Base-by-base conservation (phyloP, 176 grass and related monocot genomes). In the Carex cristatella region DNA sequence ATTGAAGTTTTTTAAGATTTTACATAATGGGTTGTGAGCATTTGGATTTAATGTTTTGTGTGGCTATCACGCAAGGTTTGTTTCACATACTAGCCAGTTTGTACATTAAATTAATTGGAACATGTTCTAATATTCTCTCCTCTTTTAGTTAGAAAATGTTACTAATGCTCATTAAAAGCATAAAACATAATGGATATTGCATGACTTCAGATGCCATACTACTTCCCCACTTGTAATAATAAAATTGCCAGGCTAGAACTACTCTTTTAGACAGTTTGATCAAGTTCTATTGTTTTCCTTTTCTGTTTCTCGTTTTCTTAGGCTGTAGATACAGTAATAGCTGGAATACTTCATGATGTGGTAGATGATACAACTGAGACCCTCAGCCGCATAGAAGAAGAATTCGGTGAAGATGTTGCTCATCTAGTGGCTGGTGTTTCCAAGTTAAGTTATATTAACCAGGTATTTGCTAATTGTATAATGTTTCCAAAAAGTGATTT, bases 371-470 rank as follows among this genome's bases (percentile, higher is more conserved):
- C 96, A 69, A 49, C 90, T 31, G 91, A 94, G 91, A 95, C 86
- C 38, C 85, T 98, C 42, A 93, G 90, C 74, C 92, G 79, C 40
- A 89, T 98, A 88, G 84, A 88, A 85, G 85, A 89, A 85, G 86
- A 94, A 85, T 98, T 98, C 90, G 96, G 90, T 65, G 83, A 89
- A 84, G 93, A 98, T 89, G 92, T 98, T 75, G 89, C 93, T 56
- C 70, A 81, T 84, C 88, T 98, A 78, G 93, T 98, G 60, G 94
- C 91, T 76, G 87, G 91, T 84, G 93, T 98, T 81, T 98, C 96
- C 87, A 98, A 98, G 84, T 82, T 98, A 85, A 98, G 96, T 82
- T 95, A 93, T 84, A 92, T 98, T 93, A 98, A 98, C 81, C 93
- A 98, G 96, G 96, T 95, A 62, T 81, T 87, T 84, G 48, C 79